Conservation (phyloP, 2,329 filamentous ascomycete genomes). For the Botrytis galanthina region DNA sequence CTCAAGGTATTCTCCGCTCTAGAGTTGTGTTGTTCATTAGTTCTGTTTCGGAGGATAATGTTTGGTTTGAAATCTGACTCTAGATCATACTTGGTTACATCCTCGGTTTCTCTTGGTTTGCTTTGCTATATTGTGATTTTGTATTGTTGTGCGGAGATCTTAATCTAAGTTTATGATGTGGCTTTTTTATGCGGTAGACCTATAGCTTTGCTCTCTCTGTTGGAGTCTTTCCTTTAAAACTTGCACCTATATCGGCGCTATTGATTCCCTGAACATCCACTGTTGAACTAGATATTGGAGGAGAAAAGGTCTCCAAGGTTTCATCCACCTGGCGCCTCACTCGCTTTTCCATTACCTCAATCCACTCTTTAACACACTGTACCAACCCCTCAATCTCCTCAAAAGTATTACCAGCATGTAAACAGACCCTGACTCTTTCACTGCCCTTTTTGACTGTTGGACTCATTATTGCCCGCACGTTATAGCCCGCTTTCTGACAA, state of each 20-base stretch:
- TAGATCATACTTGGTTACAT: background rate
- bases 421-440: constrained; percentile 63
- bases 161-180: background rate
- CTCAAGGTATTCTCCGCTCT: background rate
- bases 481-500: constrained; percentile 58
- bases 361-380: constrained; percentile 30
- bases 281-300: accelerated
- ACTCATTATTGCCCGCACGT: constrained; percentile 64
- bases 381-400: constrained; percentile 54
- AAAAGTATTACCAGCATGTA: constrained; percentile 64
- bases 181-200: background rate
- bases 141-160: background rate
- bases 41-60: background rate
- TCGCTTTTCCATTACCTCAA: constrained; percentile 18
- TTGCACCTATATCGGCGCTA: background rate
- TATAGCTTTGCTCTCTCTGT: constrained; percentile 1
- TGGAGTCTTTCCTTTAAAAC: background rate
- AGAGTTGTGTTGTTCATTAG: background rate
- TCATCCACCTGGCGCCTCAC: background rate
- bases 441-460: constrained; percentile 64
- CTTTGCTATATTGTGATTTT: background rate
- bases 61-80: background rate
- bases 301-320: background rate
- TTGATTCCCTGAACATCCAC: background rate
- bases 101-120: background rate